phyloP scores from a whole-genome alignment of 257 asterid genomes.

The Perilla frutescens region DNA sequence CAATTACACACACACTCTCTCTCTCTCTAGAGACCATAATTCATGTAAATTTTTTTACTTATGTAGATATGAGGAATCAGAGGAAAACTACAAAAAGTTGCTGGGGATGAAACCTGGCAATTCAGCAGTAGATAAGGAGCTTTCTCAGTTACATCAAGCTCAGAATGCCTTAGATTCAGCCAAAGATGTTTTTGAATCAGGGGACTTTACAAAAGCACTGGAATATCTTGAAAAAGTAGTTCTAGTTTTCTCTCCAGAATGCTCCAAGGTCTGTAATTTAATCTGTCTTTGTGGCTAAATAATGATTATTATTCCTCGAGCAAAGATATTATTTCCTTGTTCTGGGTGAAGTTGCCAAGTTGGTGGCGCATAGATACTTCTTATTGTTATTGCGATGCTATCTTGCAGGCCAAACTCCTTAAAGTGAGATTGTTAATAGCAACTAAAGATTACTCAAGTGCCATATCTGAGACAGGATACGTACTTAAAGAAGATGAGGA shows the following conservation, averaged over 20 bases:
- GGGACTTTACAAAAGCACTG: slow-evolving; percentile 66
- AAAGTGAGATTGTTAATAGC: slow-evolving; percentile 69
- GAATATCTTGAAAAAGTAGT: slow-evolving; percentile 79
- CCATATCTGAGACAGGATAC: slow-evolving; percentile 82
- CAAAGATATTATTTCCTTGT: slow-evolving; percentile 1
- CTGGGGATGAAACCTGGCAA: slow-evolving; percentile 75
- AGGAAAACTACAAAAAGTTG: slow-evolving; percentile 69
- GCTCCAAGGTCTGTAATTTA: slow-evolving; percentile 62
- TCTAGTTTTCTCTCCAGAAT: slow-evolving; percentile 90
- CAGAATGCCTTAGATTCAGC: slow-evolving; percentile 77
- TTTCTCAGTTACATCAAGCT: slow-evolving; percentile 78
- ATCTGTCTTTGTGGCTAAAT: slow-evolving; percentile 1
- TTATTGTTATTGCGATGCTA: slow-evolving; percentile 22
- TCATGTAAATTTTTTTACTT: slow-evolving; percentile 44
- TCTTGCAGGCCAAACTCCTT: slow-evolving; percentile 76
- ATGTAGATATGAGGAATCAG: slow-evolving; percentile 85
- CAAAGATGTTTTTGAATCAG: slow-evolving; percentile 58
- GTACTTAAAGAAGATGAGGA: slow-evolving; percentile 85
- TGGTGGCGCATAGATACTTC: background rate
- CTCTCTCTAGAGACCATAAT: no score
- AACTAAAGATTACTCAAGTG: slow-evolving; percentile 72
- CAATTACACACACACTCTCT: no score
- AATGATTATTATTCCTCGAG: slow-evolving; percentile 1
- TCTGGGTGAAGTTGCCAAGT: background rate
- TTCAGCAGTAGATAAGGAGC: slow-evolving; percentile 84